Evolutionary conservation across 495 filamentous ascomycete genomes (phyloP), one percentile per base, ranked within the genome.

Genomic region (Oleoguttula mirabilis): DNA sequence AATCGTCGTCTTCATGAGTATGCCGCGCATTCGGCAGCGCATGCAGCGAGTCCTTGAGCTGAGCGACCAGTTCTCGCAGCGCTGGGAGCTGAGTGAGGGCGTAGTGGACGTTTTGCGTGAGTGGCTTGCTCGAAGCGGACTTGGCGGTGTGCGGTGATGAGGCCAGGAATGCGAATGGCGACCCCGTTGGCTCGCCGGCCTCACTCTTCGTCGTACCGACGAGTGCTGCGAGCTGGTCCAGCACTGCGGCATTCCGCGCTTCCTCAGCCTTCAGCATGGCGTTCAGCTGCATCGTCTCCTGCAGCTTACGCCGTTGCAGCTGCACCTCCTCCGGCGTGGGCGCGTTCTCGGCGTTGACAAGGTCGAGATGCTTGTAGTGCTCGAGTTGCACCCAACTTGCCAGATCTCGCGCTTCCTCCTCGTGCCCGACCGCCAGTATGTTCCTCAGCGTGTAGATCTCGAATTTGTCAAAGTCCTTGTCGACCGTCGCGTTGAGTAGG

Each of bases 391-490:
- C 77, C 77, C 81, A 94, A 27, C 68, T 62, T 52, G 76, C 71
- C 39, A 93, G 60, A 27, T 83, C 82, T 23, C 75, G 67, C 1
- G 77, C 76, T 21, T 47, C 44, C 7, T 48, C 32, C 31, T 52
- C 32, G 19, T 21, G 44, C 15, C 49, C 49, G 23, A 95, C 76
- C 8, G 74, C 79, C 50, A 98, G 66, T 45, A 94, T 83, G 60
- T 94, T 95, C 47, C 90, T 71, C 64, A 98, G 65, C 20, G 81
- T 77, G 60, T 84, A 94, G 21, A 88, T 73, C 57, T 88, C 83
- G 38, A 87, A 73, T 40, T 76, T 77, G 55, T 88, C 83, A 48
- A 87, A 88, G 21, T 79, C 76, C 58, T 73, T 79, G 47, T 88
- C 83, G 10, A 86, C 74, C 28, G 79, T 82, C 16, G 71, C 61